Evolutionary conservation across 139 green algal genomes (phyloP), one percentile per base, ranked within the genome.

Genomic region (Nannochloris sp.): DNA sequence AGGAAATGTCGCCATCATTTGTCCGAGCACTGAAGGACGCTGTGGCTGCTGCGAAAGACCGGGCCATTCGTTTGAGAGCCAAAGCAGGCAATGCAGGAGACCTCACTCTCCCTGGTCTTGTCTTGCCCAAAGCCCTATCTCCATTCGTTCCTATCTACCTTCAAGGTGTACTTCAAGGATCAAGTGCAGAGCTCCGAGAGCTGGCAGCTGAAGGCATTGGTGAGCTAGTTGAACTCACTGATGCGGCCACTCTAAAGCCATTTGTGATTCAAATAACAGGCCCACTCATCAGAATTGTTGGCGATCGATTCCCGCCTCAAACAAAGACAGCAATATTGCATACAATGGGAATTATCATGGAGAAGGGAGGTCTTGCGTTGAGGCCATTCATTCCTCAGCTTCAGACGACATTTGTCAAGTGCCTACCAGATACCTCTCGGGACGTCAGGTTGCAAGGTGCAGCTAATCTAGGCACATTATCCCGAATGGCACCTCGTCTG

Each of bases 341-440:
- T 23, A 92, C 91, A 3, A 80, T 99, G 51, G 87, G 81, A 31
- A 56, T 88, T 49, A 75, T 98, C 37, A 90, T 98, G 58, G 59
- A 30, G 58, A 90, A 92, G 65, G 90, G 80, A 5, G 89, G 93
- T 6, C n/a, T 79, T 16, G 84, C 72, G 3, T 81, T 98, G 23
- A 93, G 93, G 78, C 89, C 90, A 10, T 98, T 98, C 69, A 84
- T 96, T 65, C 87, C 93, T n/a, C 91, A 96, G 80, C 85, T 98
- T 60, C 93, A 98, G 79, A 96, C 93, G 48, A 97, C 90, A 11
- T 98, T 98, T 81, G 65, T 96, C 45, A 97, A 96, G 79, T 96
- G 89, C 77, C 82, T 98, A 25, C 67, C 79, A 20, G 93, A 98
- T 81, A 70, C 68, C 37, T 75, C 76, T 44, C 20, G 29, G 12